phyloP scores from a whole-genome alignment of 495 filamentous ascomycete genomes.

The Usnea hakonensis region DNA sequence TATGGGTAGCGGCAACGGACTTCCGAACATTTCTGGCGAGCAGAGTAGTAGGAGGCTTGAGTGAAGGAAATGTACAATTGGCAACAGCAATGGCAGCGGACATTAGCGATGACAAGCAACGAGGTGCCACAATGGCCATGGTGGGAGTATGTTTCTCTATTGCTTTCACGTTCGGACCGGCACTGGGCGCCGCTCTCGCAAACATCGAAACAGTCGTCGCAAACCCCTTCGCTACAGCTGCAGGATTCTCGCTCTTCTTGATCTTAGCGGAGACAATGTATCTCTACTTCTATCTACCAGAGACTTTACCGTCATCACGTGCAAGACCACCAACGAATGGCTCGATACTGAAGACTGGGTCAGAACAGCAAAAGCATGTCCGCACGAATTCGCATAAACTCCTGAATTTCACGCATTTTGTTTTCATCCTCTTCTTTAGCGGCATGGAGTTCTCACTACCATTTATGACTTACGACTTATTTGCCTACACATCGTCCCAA shows the following conservation, averaged over 20 bases:
- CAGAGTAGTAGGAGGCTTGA: conserved; percentile 83
- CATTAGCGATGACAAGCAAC: conserved; percentile 71
- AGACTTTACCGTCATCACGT: conserved; percentile 60
- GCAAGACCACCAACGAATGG: conserved; percentile 12
- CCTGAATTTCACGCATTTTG: conserved; percentile 80
- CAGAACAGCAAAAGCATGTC: conserved; percentile 6
- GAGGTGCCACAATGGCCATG: conserved; percentile 88
- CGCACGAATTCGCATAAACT: conserved; percentile 74
- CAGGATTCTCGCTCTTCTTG: conserved; percentile 71
- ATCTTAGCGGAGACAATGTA: conserved; percentile 82
- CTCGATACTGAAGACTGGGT: not conserved
- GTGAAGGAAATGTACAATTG: conserved; percentile 94
- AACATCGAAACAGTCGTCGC: conserved; percentile 65
- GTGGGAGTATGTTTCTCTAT: conserved; percentile 96
- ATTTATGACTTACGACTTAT: conserved; percentile 94
- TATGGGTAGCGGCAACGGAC: conserved; percentile 88
- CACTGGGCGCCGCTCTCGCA: conserved; percentile 77
- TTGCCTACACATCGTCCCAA: conserved; percentile 64
- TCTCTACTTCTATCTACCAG: conserved; percentile 78
- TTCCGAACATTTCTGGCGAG: conserved; percentile 94
- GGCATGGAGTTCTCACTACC: conserved; percentile 95
- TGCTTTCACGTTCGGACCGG: conserved; percentile 92
- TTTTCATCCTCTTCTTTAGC: conserved; percentile 93
- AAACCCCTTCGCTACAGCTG: conserved; percentile 90
- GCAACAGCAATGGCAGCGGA: conserved; percentile 96